A percentile compares a stretch with the other conserved stretches of the same genome.
Evolutionary conservation across 192 early-diverging fungal species (phyloP).

Genomic region (Coemansia sp.): DNA sequence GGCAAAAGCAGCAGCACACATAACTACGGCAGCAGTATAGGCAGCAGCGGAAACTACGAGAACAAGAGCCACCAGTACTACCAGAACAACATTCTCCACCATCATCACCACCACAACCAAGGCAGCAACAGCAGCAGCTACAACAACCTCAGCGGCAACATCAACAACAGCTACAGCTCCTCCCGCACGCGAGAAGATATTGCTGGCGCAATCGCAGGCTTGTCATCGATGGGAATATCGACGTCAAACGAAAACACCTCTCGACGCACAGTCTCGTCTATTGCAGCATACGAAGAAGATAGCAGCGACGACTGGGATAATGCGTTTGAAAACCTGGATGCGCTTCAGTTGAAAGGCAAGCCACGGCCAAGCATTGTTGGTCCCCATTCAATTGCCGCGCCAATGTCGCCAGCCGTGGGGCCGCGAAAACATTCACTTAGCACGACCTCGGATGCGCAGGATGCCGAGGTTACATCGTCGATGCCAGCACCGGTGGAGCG

Average conservation of each 20-base stretch:
- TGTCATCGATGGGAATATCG: constrained; percentile 54
- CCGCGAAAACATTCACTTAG: constrained; percentile 47
- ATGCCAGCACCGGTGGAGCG: constrained; percentile 32
- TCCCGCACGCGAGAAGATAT: constrained; percentile 43
- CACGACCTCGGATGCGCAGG: constrained; percentile 24
- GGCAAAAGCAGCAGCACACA: constrained; percentile 7
- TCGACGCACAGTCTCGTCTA: constrained; percentile 51
- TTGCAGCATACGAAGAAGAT: constrained; percentile 54
- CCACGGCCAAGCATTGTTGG: constrained; percentile 27
- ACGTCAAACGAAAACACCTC: constrained; percentile 44
- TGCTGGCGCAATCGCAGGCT: constrained; percentile 42
- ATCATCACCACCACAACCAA: constrained; percentile 9
- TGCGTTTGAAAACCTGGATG: constrained; percentile 53
- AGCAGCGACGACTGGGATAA: constrained; percentile 57
- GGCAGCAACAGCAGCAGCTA: constrained; percentile 21
- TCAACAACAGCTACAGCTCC: constrained; percentile 46
- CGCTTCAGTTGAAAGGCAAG: constrained; percentile 38
- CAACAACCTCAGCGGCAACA: constrained; percentile 27
- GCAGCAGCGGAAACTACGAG: constrained; percentile 7
- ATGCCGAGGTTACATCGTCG: constrained; percentile 5
- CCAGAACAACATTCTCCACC: background rate
- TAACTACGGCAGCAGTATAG: constrained; percentile 8
- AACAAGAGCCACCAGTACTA: constrained; percentile 7
- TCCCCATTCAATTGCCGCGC: constrained; percentile 44
- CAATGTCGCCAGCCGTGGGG: constrained; percentile 33